phyloP scores from a whole-genome alignment of 176 grass and related monocot genomes.

The Calamus simplicifolius region DNA sequence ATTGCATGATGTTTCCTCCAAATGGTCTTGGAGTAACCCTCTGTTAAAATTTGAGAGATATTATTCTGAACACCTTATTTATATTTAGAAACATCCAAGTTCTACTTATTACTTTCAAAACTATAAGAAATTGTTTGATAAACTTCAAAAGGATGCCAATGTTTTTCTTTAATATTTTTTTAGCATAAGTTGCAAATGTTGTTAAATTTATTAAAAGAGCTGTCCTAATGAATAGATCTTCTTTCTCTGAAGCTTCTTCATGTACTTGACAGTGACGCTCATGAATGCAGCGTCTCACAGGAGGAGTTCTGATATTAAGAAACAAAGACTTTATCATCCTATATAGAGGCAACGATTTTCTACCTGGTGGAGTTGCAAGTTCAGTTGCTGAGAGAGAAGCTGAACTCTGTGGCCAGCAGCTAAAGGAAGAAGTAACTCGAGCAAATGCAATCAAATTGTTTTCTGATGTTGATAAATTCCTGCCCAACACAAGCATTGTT shows the following conservation, averaged over 20 bases:
- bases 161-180: too few species aligned
- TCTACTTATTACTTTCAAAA: too few species aligned
- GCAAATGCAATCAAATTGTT: conserved; percentile 36
- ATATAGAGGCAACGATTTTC: conserved; percentile 96
- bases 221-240: conserved; percentile 15
- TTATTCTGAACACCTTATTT: too few species aligned
- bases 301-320: conserved; percentile 89
- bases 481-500: conserved; percentile 28
- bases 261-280: conserved; percentile 32
- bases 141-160: too few species aligned
- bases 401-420: conserved; percentile 43
- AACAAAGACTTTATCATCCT: conserved; percentile 87
- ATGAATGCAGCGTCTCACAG: conserved; percentile 80
- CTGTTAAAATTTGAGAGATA: too few species aligned
- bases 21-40: too few species aligned
- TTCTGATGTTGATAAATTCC: conserved; percentile 20
- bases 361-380: conserved; percentile 49
- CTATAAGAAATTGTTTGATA: too few species aligned
- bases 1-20: too few species aligned
- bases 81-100: too few species aligned
- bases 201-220: not conserved
- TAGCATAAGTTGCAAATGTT: too few species aligned
- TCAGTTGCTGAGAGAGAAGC: conserved; percentile 49
- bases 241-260: conserved; percentile 31
- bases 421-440: conserved; percentile 79